Conservation (phyloP, 2,329 filamentous ascomycete species). For the Aspergillus fructus region DNA sequence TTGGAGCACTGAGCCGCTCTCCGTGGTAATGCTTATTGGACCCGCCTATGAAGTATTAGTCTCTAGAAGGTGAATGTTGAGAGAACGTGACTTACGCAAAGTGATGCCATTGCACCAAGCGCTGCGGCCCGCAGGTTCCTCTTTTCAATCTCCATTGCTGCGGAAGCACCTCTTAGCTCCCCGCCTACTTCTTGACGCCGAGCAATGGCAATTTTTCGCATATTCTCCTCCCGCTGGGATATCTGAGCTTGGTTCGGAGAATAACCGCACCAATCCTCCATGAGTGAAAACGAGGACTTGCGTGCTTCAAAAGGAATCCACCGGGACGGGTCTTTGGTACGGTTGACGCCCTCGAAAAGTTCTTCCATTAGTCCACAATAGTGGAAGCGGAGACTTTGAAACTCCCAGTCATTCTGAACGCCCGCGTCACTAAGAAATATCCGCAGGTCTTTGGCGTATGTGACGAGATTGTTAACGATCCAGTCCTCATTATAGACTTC, state of each 20-base stretch:
- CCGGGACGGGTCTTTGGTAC: constrained; percentile 76
- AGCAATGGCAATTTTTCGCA: constrained; percentile 80
- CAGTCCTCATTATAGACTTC: constrained; percentile 84
- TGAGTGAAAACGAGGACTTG: constrained; percentile 90
- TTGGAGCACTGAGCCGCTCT: constrained; percentile 80
- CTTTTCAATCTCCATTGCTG: constrained; percentile 96
- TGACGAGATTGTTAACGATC: constrained; percentile 83
- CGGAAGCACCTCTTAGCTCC: constrained; percentile 75
- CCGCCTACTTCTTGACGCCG: constrained; percentile 70
- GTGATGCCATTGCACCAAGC: constrained; percentile 88
- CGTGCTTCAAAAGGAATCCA: constrained; percentile 98
- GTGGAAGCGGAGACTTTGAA: constrained; percentile 85
- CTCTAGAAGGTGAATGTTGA: neutral
- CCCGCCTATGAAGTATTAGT: constrained; percentile 44
- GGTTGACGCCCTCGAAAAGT: constrained; percentile 86
- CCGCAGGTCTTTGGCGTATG: constrained; percentile 87
- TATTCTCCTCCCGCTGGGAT: constrained; percentile 76
- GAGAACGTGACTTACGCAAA: constrained; percentile 68
- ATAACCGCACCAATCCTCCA: constrained; percentile 99
- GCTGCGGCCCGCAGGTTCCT: constrained; percentile 86
- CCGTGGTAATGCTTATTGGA: constrained; percentile 82
- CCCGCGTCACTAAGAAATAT: constrained; percentile 93
- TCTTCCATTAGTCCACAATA: constrained; percentile 94
- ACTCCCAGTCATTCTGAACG: constrained; percentile 91
- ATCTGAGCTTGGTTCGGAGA: constrained; percentile 87